Evolutionary conservation across 1,284 basidiomycete genomes (phyloP).

Genomic region (Trichosporon coremiiforme): DNA sequence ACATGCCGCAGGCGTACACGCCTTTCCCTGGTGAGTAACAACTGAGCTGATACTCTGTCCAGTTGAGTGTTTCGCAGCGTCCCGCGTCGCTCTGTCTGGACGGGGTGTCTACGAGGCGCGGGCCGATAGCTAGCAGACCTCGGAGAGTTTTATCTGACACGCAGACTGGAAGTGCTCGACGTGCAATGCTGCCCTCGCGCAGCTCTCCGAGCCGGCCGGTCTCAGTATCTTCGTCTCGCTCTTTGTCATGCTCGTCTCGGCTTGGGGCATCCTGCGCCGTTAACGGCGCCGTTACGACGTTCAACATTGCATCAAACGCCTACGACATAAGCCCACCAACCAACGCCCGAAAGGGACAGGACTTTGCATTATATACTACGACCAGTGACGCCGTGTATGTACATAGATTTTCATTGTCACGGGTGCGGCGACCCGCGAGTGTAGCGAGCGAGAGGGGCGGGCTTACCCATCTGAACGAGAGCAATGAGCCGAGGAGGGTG

Average conservation of each 20-base stretch:
- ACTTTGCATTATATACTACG: conserved; percentile 18
- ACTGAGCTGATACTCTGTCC: no score
- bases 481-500: no score
- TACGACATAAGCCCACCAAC: not conserved
- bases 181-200: conserved; percentile 62
- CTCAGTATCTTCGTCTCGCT: conserved; percentile 69
- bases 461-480: no score
- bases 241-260: conserved; percentile 71
- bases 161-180: conserved; percentile 69
- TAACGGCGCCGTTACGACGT: not conserved
- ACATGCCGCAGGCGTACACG: conserved; percentile 76
- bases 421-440: not conserved
- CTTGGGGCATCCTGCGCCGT: conserved; percentile 65
- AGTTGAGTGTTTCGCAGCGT: no score
- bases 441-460: no score
- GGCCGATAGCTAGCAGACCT: no score
- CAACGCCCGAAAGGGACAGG: not conserved
- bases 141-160: not conserved
- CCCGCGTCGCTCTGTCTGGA: no score
- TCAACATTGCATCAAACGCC: not conserved
- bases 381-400: conserved; percentile 14
- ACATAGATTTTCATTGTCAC: conserved; percentile 15
- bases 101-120: no score
- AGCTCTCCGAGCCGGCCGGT: conserved; percentile 64
- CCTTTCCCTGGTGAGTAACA: conserved; percentile 66